phyloP scores from a whole-genome alignment of 2,329 filamentous ascomycete genomes.

The Arthrinium puccinioides region DNA sequence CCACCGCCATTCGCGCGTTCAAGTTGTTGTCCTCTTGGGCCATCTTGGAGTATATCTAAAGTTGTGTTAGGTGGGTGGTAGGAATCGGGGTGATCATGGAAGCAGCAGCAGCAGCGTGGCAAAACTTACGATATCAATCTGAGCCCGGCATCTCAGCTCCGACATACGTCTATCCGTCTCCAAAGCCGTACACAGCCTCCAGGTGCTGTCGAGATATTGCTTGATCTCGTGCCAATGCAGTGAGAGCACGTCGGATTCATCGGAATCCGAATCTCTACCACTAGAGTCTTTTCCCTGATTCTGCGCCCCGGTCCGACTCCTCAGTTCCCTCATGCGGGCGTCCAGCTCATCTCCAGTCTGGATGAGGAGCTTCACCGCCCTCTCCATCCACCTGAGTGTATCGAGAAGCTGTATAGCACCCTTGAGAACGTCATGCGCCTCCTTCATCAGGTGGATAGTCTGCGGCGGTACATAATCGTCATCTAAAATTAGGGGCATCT shows the following conservation, averaged over 20 bases:
- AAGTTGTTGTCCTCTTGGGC: conserved; percentile 41
- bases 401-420: conserved; percentile 37
- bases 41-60: conserved; percentile 39
- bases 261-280: conserved; percentile 10
- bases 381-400: conserved; percentile 39
- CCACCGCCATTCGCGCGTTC: conserved; percentile 58
- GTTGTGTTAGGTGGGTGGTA: not conserved
- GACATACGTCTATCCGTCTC: conserved; percentile 39
- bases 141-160: conserved; percentile 36
- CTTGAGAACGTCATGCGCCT: conserved; percentile 37
- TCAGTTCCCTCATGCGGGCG: conserved; percentile 18
- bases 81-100: not conserved
- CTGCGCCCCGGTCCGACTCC: conserved; percentile 5
- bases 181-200: conserved; percentile 34
- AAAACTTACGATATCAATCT: conserved; percentile 35
- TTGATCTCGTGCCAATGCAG: conserved; percentile 38
- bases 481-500: conserved; percentile 10
- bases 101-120: not conserved
- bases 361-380: conserved; percentile 34
- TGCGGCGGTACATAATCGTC: conserved; percentile 31
- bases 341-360: conserved; percentile 35
- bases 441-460: conserved; percentile 39
- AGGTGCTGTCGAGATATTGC: conserved; percentile 36
- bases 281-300: conserved; percentile 5
- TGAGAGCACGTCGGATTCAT: conserved; percentile 20